A percentile compares a stretch with the other conserved stretches of the same genome.
These are phyloP conservation scores for Hypoxylon sp. DNA, from an alignment of 2,329 filamentous ascomycete species.

Conservation along the genomic window DNA sequence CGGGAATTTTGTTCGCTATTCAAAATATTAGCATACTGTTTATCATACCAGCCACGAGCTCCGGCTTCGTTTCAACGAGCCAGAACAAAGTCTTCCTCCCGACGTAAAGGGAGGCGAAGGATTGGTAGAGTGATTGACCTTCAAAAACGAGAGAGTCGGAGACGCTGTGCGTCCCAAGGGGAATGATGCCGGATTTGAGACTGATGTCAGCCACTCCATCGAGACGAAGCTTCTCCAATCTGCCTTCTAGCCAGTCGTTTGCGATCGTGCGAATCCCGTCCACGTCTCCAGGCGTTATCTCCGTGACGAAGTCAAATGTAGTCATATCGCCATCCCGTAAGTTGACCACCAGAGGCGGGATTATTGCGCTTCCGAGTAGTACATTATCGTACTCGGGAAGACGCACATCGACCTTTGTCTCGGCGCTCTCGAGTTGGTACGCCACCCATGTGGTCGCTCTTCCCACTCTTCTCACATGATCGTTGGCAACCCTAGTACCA, in stretches of 20 bases:
- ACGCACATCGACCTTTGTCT: slow-evolving; percentile 80
- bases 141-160: slow-evolving; percentile 82
- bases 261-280: slow-evolving; percentile 83
- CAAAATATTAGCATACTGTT: slow-evolving; percentile 54
- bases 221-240: slow-evolving; percentile 76
- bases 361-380: slow-evolving; percentile 78
- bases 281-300: slow-evolving; percentile 80
- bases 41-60: slow-evolving; percentile 29
- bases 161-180: slow-evolving; percentile 81
- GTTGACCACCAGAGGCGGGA: slow-evolving; percentile 81
- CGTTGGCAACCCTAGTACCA: slow-evolving; percentile 77
- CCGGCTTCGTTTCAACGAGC: slow-evolving; percentile 40
- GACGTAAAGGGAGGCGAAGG: slow-evolving; percentile 71
- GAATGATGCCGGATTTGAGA: slow-evolving; percentile 83
- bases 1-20: slow-evolving; percentile 77
- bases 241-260: slow-evolving; percentile 89
- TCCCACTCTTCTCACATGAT: slow-evolving; percentile 80
- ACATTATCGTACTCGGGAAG: slow-evolving; percentile 85
- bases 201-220: slow-evolving; percentile 79
- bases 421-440: slow-evolving; percentile 77
- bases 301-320: slow-evolving; percentile 80
- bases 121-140: slow-evolving; percentile 80
- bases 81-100: slow-evolving; percentile 66
- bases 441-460: slow-evolving; percentile 84
- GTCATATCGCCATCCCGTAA: slow-evolving; percentile 84